Evolutionary conservation across 495 filamentous ascomycete genomes (phyloP).

Genomic region (Trichoderma parareesei): DNA sequence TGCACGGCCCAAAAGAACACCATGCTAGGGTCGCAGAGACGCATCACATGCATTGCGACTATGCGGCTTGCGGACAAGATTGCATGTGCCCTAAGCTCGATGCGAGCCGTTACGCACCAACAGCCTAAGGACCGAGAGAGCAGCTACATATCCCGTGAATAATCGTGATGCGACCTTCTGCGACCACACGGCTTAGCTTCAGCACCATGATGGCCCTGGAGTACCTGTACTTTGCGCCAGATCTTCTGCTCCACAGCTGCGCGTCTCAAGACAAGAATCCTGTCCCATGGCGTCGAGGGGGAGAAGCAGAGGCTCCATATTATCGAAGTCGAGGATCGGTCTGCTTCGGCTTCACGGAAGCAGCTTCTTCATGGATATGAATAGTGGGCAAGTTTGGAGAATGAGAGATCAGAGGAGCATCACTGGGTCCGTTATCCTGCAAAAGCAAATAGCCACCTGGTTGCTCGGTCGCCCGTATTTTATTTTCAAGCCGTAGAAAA

Average conservation of each 20-base stretch:
- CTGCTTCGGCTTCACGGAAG: neutral
- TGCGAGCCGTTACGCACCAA: neutral
- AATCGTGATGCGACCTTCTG: conserved; percentile 9
- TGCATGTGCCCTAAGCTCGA: neutral
- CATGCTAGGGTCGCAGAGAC: neutral
- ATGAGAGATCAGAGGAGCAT: too few species aligned
- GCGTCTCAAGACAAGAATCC: neutral
- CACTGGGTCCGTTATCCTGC: too few species aligned
- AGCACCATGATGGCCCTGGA: neutral
- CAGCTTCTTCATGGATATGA: too few species aligned
- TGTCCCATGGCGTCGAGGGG: neutral
- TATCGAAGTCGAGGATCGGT: neutral
- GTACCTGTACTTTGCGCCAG: neutral
- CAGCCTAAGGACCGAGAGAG: neutral
- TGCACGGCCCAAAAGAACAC: neutral
- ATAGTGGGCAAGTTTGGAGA: too few species aligned
- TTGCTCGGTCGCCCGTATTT: too few species aligned
- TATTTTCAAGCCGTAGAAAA: too few species aligned
- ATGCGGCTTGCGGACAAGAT: neutral
- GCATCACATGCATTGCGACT: conserved; percentile 7
- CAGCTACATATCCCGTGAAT: conserved; percentile 5
- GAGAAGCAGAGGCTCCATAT: neutral
- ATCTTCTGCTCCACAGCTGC: neutral
- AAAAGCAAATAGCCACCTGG: too few species aligned
- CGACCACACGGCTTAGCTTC: neutral